Evolutionary conservation across 441 rosid species (phyloP), one percentile per base, ranked within the genome.

Genomic region (Gossypium laxum): DNA sequence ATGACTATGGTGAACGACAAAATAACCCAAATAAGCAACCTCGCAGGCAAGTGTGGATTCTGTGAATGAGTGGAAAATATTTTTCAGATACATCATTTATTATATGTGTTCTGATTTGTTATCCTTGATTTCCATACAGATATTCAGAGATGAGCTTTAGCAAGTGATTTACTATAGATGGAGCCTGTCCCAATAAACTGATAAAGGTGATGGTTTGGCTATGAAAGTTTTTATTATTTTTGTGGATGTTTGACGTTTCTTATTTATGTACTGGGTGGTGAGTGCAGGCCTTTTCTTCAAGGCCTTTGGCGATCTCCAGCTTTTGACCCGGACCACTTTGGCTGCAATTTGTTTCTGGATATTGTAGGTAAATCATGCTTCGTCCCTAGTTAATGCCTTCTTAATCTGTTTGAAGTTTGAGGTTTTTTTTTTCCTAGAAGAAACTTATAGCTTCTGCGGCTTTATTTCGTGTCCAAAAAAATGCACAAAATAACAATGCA

Each of bases 71-170:
- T 15, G 17, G 62, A 24, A 18, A 47, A 21, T 19, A 18, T 1
- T 8, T 8, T 30, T n/a, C n/a, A 10, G 47, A 3, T 32, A 0
- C 48, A 8, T 7, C n/a, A 5, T 61, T 21, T 71, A 1, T 61
- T 62, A 1, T 60, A 0, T 24, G n/a, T 26, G 26, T 45, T 10
- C 51, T 21, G 10, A 17, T 1, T 4, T 58, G 59, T 8, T 24
- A 7, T 66, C 41, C n/a, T 48, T 62, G 34, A 43, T 38, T 60
- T 57, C 4, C 24, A 6, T 85, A 81, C 82, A 90, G 96, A 88
- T 90, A 88, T 75, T 90, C 93, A 0, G 90, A 87, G 78, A 90
- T 90, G 96, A 88, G 88, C 75, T 90, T 86, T 82, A 86, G 88
- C 85, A 85, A 87, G 88, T 83, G 84, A 83, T 82, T 82, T 77